Evolutionary conservation across 176 grass and related monocot species (phyloP), one percentile per base, ranked within the genome.

Genomic region (Poa pratensis): DNA sequence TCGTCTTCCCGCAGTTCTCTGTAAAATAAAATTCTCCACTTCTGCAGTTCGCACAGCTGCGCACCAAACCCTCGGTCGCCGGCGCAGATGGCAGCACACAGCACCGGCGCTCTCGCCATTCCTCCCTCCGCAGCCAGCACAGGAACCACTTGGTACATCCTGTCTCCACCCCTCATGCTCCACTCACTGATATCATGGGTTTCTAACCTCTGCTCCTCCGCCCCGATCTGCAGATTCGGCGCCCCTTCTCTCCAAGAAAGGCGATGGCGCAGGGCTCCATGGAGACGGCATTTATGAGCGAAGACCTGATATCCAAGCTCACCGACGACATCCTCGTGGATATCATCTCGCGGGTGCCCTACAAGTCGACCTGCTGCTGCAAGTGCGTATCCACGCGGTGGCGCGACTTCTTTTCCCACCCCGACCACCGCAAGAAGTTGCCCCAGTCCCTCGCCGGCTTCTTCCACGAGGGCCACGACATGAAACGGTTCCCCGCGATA

Each of bases 291-390:
- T 1, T 43, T 5, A 23, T 14, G 68, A 70, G 20, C 20, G 9
- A 5, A 1, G 68, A 43, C n/a, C 68, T 10, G 37, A 14, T 22
- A 19, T 5, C 11, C 68, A 70, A 70, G 35, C 5, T 45, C 69
- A 42, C 69, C 11, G 69, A 71, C 69, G 39, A 71, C 69, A 22
- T 24, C 69, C 69, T 71, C 20, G 39, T 71, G 20, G 69, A 71
- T 0, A 23, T 71, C 69, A 3, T 71, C 39, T 71, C 59, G 59
- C 11, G 59, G 23, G 11, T 62, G 59, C 59, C 22, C 4, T 62
- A 62, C 59, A 62, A 62, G 59, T 62, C 59, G 0, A 62, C 11
- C 59, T 62, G 59, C 59, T 13, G 59, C 59, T 27, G 59, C 59
- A 62, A 62, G 59, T 62, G 59, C 59, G 59, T 62, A 10, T 62